Base-by-base conservation (phyloP, 225 moss, liverwort and hornwort species). In the Sphagnum tenellum region DNA sequence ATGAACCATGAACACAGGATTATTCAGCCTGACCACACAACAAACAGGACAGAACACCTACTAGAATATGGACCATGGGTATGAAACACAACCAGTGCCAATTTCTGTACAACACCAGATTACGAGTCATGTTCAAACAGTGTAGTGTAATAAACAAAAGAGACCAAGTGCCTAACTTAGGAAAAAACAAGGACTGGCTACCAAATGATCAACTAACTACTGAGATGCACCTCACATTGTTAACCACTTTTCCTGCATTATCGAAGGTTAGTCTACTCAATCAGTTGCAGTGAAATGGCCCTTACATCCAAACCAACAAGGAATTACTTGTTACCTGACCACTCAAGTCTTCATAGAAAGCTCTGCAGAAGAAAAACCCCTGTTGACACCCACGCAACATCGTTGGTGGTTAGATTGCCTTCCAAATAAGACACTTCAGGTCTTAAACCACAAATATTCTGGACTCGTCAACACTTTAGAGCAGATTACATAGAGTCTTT, bases 31-130 rank as follows among this genome's bases (percentile, higher is more conserved):
- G n/a, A 58, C 6, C n/a, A 5, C 3, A 10, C n/a, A 12, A 3
- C 2, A 6, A 5, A 44, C 6, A n/a, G n/a, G n/a, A n/a, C n/a
- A n/a, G n/a, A n/a, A n/a, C n/a, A n/a, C n/a, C 47, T 77, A 94
- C 94, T 90, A 74, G 82, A 74, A 71, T 90, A 80, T 60, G 74
- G 70, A 65, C 84, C 86, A 82, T 83, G 94, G 63, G 72, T 80
- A 62, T 82, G 71, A 69, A 86, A 95, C 57, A 88, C 82, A 60
- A 95, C 80, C 79, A 89, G 77, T 59, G 89, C 84, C 86, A 91
- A 82, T 77, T 95, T 95, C 89, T 91, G 89, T 81, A 71, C 63
- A 72, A 49, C 58, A 13, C 13, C 58, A 58, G 12, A 13, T 58
- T 58, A 13, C 58, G 12, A 58, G 12, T 29, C 5, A 10, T 12